These are phyloP conservation scores for Cladosporium oxysporum DNA, from an alignment of 2,329 filamentous ascomycete genomes.

Conservation along the genomic window DNA sequence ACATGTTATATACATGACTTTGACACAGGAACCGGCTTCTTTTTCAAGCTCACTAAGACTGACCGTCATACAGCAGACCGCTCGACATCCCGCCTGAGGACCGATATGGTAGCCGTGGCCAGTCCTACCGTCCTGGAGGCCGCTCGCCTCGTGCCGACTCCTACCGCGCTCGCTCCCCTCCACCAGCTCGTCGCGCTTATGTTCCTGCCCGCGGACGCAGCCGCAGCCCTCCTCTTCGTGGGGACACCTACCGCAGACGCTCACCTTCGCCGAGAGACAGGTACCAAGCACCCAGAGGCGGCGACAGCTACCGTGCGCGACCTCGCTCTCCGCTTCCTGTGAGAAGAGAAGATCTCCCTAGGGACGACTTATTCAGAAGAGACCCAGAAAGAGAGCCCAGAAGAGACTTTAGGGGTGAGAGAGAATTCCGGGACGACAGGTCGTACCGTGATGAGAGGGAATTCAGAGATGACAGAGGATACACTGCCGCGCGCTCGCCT, in stretches of 20 bases:
- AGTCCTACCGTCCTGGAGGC: conserved; percentile 41
- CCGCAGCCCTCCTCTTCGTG: conserved; percentile 18
- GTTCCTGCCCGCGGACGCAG: conserved; percentile 29
- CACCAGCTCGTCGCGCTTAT: conserved; percentile 49
- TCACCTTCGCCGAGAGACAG: conserved; percentile 36
- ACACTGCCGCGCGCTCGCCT: conserved; percentile 40
- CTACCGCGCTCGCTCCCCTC: conserved; percentile 32
- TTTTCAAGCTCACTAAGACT: neutral
- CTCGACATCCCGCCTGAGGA: conserved; percentile 37
- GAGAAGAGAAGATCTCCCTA: conserved; percentile 38
- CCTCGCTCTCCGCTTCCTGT: conserved; percentile 35
- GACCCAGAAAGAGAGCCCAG: conserved; percentile 33
- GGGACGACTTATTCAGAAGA: conserved; percentile 41
- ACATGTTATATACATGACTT: neutral
- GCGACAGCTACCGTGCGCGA: conserved; percentile 38
- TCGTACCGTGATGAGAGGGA: conserved; percentile 28
- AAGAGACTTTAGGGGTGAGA: conserved; percentile 23
- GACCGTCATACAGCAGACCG: conserved; percentile 14
- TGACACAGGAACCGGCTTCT: neutral
- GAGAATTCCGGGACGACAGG: conserved; percentile 30
- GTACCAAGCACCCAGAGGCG: conserved; percentile 31
- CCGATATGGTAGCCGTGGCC: conserved; percentile 38
- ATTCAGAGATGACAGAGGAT: conserved; percentile 35
- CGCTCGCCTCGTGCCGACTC: conserved; percentile 19
- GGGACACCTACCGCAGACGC: conserved; percentile 35